Evolutionary conservation across 768 basidiomycete genomes (phyloP).

Genomic region (Kwoniella europaea): DNA sequence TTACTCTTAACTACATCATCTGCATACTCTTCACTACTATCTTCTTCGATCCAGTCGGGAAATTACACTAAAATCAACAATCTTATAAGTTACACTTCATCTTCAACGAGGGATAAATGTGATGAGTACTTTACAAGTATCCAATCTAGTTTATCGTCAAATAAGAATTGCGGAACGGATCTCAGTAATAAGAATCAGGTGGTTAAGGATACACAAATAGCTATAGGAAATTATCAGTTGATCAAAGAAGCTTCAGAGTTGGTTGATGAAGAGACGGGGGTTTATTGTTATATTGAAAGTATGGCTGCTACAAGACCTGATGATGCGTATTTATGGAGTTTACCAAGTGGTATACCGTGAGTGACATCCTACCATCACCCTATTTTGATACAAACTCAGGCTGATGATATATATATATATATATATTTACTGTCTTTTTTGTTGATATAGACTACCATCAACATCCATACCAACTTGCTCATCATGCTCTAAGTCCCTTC

Average conservation of each 20-base stretch:
- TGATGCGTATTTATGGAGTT: slow-evolving; percentile 49
- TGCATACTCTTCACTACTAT: slow-evolving; percentile 37
- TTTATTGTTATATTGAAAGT: slow-evolving; percentile 50
- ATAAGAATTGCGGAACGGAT: slow-evolving; percentile 41
- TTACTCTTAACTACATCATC: slow-evolving; percentile 49
- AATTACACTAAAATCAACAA: slow-evolving; percentile 41
- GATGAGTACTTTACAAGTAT: slow-evolving; percentile 30
- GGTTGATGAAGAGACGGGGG: slow-evolving; percentile 32
- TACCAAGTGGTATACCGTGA: slow-evolving; percentile 47
- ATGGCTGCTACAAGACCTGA: slow-evolving; percentile 35
- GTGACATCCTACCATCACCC: slow-evolving; percentile 12
- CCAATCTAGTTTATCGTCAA: slow-evolving; percentile 14
- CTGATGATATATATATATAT: too few species aligned
- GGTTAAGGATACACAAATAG: slow-evolving; percentile 30
- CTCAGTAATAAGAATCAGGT: slow-evolving; percentile 22
- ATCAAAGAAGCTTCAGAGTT: slow-evolving; percentile 36
- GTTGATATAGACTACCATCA: slow-evolving; percentile 35
- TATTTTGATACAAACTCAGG: background rate
- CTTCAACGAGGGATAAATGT: slow-evolving; percentile 31
- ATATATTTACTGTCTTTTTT: background rate
- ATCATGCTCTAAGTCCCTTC: slow-evolving; percentile 38
- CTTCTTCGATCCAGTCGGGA: slow-evolving; percentile 18
- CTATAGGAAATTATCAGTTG: slow-evolving; percentile 41
- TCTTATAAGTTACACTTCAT: slow-evolving; percentile 34
- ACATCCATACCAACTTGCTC: slow-evolving; percentile 48